These are phyloP conservation scores for Salvia miltiorrhiza DNA, from an alignment of 257 asterid species.

Conservation along the genomic window DNA sequence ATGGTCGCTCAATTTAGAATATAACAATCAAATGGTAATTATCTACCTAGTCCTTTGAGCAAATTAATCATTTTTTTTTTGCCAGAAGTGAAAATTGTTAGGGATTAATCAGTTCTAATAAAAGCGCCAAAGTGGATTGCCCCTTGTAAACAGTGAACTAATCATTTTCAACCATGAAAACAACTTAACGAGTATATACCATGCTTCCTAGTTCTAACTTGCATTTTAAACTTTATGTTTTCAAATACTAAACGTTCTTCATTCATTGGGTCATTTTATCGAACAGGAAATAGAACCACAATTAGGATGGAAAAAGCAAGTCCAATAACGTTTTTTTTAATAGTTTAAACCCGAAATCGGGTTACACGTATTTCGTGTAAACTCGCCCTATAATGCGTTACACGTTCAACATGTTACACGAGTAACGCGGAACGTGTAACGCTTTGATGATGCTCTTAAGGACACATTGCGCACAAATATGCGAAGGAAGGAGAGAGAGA, in stretches of 20 bases:
- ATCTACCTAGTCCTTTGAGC: background rate
- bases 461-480: background rate
- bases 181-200: background rate
- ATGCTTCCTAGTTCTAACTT: background rate
- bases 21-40: background rate
- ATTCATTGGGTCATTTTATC: constrained; percentile 27
- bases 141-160: too few relatives aligned
- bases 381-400: too few relatives aligned
- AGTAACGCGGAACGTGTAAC: too few relatives aligned
- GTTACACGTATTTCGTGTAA: too few relatives aligned
- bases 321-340: too few relatives aligned
- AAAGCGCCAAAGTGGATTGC: too few relatives aligned
- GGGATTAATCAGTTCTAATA: background rate
- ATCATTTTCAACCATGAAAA: too few relatives aligned
- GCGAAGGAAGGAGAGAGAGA: constrained; percentile 13
- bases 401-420: too few relatives aligned
- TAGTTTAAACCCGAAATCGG: background rate
- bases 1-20: background rate
- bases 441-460: too few relatives aligned
- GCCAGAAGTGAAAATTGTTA: background rate
- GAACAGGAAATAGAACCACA: constrained; percentile 1
- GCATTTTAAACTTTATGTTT: background rate
- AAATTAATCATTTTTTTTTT: background rate
- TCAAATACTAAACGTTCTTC: background rate
- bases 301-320: background rate